Base-by-base conservation (phyloP, 192 early-diverging fungal genomes). In the Dissophora ornata region DNA sequence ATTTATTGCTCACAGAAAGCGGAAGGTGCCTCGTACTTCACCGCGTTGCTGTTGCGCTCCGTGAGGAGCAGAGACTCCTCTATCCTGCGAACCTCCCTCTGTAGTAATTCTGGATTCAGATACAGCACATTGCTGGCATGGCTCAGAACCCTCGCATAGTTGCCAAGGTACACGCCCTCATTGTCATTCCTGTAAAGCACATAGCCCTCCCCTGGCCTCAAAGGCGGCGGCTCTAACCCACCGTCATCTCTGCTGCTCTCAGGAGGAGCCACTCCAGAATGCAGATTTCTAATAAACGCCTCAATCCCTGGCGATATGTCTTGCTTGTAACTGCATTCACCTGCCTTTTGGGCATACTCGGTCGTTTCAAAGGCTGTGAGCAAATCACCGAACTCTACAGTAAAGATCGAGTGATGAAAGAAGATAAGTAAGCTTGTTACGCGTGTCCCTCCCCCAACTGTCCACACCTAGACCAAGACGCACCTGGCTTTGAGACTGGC, bases 101-200 rank as follows among this genome's bases (percentile, higher is more conserved):
- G 32, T 2, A 77, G n/a, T 1, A n/a, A 11, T 2, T 44, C 40
- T 12, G 53, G 24, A 1, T 29, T 7, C 4, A 62, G 15, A 15
- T 33, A 40, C 18, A 67, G 24, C 11, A 67, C 59, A 28, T 67
- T 62, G 29, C 63, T 47, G n/a, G 52, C 65, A 57, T 77, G 62
- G 19, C 52, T 42, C 21, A 77, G 36, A 2, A 77, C 16, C 22
- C 73, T 34, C n/a, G 21, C 58, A 34, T 77, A 77, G 2, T 49
- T 41, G 0, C 73, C 73, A 11, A 77, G 45, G 28, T 50, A 77
- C 10, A 40, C 40, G 0, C 38, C 55, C 0, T 29, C 33, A 2
- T 13, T 18, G 24, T 77, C 63, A 13, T n/a, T 10, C 8, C n/a
- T 24, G 49, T 77, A 77, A 22, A 57, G 62, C 16, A 77, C 73